A percentile compares a stretch with the other conserved stretches of the same genome.
phyloP scores from a whole-genome alignment of 345 rosid species.

The Durio zibethinus region DNA sequence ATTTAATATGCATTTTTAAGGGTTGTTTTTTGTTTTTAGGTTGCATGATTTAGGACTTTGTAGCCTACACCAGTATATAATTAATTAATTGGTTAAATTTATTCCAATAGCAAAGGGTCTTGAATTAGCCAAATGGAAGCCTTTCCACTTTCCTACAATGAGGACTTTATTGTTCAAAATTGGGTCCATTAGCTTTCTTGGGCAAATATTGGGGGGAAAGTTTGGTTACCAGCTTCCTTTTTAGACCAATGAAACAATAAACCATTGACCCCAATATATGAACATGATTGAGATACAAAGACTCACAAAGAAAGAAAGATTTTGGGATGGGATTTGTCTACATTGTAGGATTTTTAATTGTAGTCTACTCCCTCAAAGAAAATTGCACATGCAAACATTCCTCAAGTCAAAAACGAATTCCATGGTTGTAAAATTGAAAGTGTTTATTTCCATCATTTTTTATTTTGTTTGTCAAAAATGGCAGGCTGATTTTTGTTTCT shows the following conservation, averaged over 20 bases:
- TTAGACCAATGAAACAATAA: constrained; percentile 5
- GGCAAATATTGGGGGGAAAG: constrained; percentile 16
- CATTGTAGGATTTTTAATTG: not conserved
- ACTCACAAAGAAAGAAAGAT: not conserved
- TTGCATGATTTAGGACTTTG: not conserved
- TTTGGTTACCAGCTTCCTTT: constrained; percentile 22
- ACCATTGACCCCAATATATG: constrained; percentile 8
- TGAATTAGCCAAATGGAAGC: constrained; percentile 15
- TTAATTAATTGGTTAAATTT: not conserved
- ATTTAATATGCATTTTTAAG: not conserved
- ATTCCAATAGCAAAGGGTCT: not conserved
- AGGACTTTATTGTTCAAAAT: constrained; percentile 11
- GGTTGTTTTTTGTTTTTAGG: not conserved
- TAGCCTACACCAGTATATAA: not conserved
- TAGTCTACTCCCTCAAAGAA: not conserved
- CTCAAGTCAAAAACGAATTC: not conserved
- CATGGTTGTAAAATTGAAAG: not conserved
- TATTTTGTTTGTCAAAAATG: constrained; percentile 17
- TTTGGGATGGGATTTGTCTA: not conserved
- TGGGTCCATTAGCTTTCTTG: constrained; percentile 13
- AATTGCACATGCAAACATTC: constrained; percentile 13
- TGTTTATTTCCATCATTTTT: not conserved
- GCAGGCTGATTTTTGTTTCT: constrained; percentile 12
- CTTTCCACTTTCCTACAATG: constrained; percentile 5
- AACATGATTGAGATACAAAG: constrained; percentile 13